Conservation (phyloP, 305 asterid species). For the Euphrasia arctica region DNA sequence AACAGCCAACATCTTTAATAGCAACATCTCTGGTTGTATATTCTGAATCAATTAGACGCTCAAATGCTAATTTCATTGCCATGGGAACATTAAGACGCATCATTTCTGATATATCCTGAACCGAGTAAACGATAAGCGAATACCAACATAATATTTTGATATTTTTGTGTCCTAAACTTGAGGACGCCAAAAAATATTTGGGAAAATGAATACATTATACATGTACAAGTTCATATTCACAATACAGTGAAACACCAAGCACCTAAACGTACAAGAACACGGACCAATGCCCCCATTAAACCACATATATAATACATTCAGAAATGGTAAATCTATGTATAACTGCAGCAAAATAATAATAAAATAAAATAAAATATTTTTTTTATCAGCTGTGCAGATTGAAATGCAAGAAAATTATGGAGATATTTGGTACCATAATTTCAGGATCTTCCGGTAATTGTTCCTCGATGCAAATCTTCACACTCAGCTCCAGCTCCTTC, state of each 20-base stretch:
- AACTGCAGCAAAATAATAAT: too few species aligned
- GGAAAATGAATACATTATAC: neutral
- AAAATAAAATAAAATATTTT: too few species aligned
- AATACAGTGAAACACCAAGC: neutral
- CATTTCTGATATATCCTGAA: conserved; percentile 79
- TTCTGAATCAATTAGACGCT: conserved; percentile 49
- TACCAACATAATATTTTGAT: neutral
- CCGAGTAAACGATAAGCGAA: conserved; percentile 24
- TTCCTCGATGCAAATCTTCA: conserved; percentile 77
- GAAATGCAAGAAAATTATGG: too few species aligned
- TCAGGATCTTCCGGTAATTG: conserved; percentile 92
- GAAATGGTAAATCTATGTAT: neutral
- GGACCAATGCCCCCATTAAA: neutral
- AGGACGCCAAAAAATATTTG: neutral
- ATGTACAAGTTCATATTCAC: neutral
- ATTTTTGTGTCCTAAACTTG: neutral
- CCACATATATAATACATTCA: neutral
- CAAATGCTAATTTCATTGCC: conserved; percentile 89
- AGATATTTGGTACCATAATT: conserved; percentile 50
- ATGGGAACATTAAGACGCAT: conserved; percentile 90
- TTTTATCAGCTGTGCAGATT: too few species aligned
- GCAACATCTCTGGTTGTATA: conserved; percentile 67
- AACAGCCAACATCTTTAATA: conserved; percentile 64
- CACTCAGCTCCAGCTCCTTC: conserved; percentile 81
- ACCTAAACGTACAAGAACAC: conserved; percentile 3